Base-by-base conservation (phyloP, 345 rosid species). In the Brassica nigra region DNA sequence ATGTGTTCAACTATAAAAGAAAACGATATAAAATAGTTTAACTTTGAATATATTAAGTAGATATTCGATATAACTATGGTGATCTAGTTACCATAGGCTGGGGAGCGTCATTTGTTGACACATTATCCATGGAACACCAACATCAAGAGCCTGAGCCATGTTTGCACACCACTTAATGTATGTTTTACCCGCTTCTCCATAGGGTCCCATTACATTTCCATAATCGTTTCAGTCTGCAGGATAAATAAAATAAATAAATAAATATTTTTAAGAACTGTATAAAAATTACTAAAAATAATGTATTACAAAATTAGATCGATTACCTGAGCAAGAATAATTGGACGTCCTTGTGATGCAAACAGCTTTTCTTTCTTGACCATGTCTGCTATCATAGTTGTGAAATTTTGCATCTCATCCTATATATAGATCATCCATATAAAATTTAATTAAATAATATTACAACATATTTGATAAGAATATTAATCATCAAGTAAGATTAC, bases 331-430 rank as follows among this genome's bases (percentile, higher is more conserved):
- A 90, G 84, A 75, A 91, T 75, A 27, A 91, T 90, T 2, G 94
- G 97, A 6, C 97, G 92, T 78, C 97, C 94, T 78, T 91, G 94
- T 62, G 92, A 59, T 68, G 91, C 89, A 78, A 86, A 90, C 42
- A 91, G 10, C 71, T 90, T 89, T 66, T 83, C 90, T 8, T 55
- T 63, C 71, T 80, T 89, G 74, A 89, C 67, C 93, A 87, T 86
- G 6, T 89, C 80, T 15, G 90, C 91, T 8, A 93, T 90, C 76
- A 83, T 42, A 1, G 85, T 74, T 5, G 91, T 88, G 52, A 90
- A 93, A 4, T 86, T 91, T 79, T 90, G 79, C 98, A 93, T 93
- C 71, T 90, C 94, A 55, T 82, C 78, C 92, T 84, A 31, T 6
- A 37, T 58, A 30, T 9, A 16, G 16, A 34, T 4, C 7, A 29